Percentiles rank a stretch among this genome's conserved stretches.
Conservation (phyloP, 1,284 basidiomycete species). For the Trametes polyzona region DNA sequence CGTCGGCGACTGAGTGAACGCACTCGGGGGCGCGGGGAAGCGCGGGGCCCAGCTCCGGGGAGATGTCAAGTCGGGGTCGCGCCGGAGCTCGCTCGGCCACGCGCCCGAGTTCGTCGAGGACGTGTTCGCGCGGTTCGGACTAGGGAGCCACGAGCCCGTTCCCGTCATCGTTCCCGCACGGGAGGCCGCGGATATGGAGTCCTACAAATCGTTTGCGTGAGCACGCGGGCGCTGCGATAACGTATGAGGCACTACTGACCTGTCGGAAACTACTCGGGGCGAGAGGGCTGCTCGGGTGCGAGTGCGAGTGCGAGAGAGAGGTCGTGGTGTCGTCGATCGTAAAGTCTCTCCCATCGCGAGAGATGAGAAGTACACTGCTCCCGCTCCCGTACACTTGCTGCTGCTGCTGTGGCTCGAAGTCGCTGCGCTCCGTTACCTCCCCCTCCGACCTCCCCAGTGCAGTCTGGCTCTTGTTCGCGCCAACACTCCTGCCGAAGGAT, state of each 20-base stretch:
- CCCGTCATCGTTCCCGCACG: background rate
- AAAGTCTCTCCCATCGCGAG: conserved; percentile 27
- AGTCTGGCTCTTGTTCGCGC: background rate
- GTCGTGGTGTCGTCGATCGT: conserved; percentile 12
- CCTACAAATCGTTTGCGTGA: background rate
- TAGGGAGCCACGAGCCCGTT: conserved; percentile 10
- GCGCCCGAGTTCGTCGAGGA: conserved; percentile 23
- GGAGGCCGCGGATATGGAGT: conserved; percentile 1
- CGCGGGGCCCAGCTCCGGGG: conserved; percentile 16
- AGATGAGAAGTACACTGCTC: conserved; percentile 26
- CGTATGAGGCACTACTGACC: conserved; percentile 3
- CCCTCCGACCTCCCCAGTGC: background rate
- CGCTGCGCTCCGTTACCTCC: background rate
- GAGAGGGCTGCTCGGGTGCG: conserved; percentile 1
- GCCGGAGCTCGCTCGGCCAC: conserved; percentile 22
- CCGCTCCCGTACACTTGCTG: no score
- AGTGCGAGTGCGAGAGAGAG: background rate
- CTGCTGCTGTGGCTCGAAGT: background rate
- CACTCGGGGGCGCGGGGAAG: conserved; percentile 9
- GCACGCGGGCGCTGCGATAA: background rate
- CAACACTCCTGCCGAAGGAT: background rate
- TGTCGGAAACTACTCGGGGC: conserved; percentile 1
- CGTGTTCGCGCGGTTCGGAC: conserved; percentile 20
- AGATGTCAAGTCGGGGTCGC: conserved; percentile 12
- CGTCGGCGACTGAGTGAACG: background rate